Evolutionary conservation across 371 early-diverging fungal species (phyloP), one percentile per base, ranked within the genome.

Genomic region (Saksenaea vasiformis): DNA sequence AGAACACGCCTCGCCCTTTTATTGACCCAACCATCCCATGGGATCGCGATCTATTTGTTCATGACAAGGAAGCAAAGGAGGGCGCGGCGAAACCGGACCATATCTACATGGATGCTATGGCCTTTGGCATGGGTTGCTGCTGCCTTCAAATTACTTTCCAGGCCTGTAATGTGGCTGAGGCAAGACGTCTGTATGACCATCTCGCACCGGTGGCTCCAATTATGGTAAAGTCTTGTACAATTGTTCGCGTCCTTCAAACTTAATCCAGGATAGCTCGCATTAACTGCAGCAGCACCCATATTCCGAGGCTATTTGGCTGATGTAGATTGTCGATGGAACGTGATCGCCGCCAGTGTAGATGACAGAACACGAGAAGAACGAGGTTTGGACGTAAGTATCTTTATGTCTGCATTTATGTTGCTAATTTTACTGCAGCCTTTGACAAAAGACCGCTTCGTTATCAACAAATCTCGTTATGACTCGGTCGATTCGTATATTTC

Each of bases 41-140:
- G 70, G 80, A 82, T 56, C 83, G 83, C 36, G 69, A 85, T 36
- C 58, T 84, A 13, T 87, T 85, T 59, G 78, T 83, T 22, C 87
- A 87, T 65, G 89, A 88, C 59, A 83, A 80, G 62, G 88, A 88
- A 61, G 88, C 88, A 10, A 82, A 83, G 41, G 69, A 81, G 31
- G 87, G 92, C 1, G 92, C 93, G 19, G 98, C 98, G 4, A 77
- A 84, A 26, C 88, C 90, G 0, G 93, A 97, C 70, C 95, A 96
- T 77, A 95, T 98, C 51, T 96, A 98, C 72, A 94, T 99, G 93
- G 99, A 99, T 76, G 91, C 95, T 17, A 99, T 99, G 99, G 95
- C 95, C 44, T 99, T 99, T 85, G 99, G 99, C 31, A 99, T 99
- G 99, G 99, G 99, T 56, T 98, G 98, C 81, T 95, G 93, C 70